Evolutionary conservation across 2,329 filamentous ascomycete genomes (phyloP).

Genomic region (Daldinia sp.): DNA sequence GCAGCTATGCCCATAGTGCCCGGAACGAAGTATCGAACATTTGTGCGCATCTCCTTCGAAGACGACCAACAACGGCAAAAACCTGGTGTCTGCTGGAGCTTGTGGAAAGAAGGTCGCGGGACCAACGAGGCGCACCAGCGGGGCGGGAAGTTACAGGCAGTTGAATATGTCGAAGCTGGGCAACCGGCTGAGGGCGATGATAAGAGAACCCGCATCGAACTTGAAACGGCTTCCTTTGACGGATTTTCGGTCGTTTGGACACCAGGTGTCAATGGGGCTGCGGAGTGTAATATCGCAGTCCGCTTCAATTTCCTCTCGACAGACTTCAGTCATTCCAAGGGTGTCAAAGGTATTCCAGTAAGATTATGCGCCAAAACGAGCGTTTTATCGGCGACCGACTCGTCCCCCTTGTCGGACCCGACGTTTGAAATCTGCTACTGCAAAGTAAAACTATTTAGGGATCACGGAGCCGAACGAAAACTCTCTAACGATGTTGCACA

Average conservation of each 20-base stretch:
- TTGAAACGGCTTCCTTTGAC: slow-evolving; percentile 87
- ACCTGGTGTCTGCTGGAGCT: slow-evolving; percentile 83
- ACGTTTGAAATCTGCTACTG: slow-evolving; percentile 86
- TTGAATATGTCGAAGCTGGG: slow-evolving; percentile 85
- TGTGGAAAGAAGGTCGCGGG: slow-evolving; percentile 97
- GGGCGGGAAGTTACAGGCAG: slow-evolving; percentile 90
- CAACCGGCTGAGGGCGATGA: slow-evolving; percentile 72
- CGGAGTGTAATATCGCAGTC: slow-evolving; percentile 88
- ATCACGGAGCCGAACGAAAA: slow-evolving; percentile 95
- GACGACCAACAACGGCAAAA: slow-evolving; percentile 92
- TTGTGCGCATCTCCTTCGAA: slow-evolving; percentile 95
- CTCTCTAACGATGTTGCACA: slow-evolving; percentile 94
- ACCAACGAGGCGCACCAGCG: slow-evolving; percentile 94
- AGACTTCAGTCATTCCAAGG: slow-evolving; percentile 98
- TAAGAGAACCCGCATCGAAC: slow-evolving; percentile 75
- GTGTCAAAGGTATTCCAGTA: slow-evolving; percentile 97
- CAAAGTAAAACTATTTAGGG: slow-evolving; percentile 96
- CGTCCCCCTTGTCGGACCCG: slow-evolving; percentile 60
- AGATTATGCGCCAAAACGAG: slow-evolving; percentile 92
- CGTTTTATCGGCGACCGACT: slow-evolving; percentile 66
- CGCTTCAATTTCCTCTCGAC: slow-evolving; percentile 99
- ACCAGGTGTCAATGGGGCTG: slow-evolving; percentile 73
- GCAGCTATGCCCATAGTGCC: slow-evolving; percentile 69
- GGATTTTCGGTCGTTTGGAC: slow-evolving; percentile 94
- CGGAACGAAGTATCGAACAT: slow-evolving; percentile 84